A percentile compares a stretch with the other conserved stretches of the same genome.
Conservation (phyloP, 805 yeast genomes). For the Torulaspora maleeae region DNA sequence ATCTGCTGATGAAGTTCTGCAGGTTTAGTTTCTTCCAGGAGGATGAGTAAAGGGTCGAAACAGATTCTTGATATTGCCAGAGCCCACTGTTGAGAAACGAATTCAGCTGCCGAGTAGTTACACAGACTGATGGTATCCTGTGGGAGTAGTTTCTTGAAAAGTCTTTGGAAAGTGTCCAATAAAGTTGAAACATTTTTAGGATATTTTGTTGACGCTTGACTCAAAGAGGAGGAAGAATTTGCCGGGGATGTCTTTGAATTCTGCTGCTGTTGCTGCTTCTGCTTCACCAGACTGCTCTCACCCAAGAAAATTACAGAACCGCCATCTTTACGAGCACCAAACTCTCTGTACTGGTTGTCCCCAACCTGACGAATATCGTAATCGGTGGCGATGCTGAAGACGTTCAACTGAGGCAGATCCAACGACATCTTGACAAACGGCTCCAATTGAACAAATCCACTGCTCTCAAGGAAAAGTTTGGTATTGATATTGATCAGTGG, state of each 20-base stretch:
- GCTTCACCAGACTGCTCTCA: constrained; percentile 19
- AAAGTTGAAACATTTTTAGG: constrained; percentile 19
- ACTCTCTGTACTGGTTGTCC: constrained; percentile 35
- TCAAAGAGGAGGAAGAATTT: constrained; percentile 7
- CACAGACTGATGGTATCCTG: constrained; percentile 39
- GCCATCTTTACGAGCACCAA: constrained; percentile 37
- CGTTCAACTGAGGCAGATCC: constrained; percentile 36
- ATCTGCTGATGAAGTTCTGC: constrained; percentile 56
- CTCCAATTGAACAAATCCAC: constrained; percentile 69
- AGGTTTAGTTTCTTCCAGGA: constrained; percentile 70
- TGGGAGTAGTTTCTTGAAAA: constrained; percentile 33
- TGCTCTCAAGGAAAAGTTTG: constrained; percentile 58
- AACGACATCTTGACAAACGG: constrained; percentile 54
- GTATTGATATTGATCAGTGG: constrained; percentile 42
- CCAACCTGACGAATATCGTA: constrained; percentile 46
- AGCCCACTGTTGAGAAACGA: constrained; percentile 76
- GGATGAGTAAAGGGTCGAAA: constrained; percentile 67
- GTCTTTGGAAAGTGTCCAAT: constrained; percentile 30
- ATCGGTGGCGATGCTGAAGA: constrained; percentile 59
- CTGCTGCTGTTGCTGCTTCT: constrained; percentile 11
- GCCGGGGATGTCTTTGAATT: constrained; percentile 11
- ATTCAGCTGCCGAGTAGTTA: constrained; percentile 40
- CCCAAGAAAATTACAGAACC: constrained; percentile 46
- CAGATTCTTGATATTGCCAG: constrained; percentile 74
- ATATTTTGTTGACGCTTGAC: constrained; percentile 15